Conservation (phyloP, 768 basidiomycete species). For the Leccinum longicurvipes region DNA sequence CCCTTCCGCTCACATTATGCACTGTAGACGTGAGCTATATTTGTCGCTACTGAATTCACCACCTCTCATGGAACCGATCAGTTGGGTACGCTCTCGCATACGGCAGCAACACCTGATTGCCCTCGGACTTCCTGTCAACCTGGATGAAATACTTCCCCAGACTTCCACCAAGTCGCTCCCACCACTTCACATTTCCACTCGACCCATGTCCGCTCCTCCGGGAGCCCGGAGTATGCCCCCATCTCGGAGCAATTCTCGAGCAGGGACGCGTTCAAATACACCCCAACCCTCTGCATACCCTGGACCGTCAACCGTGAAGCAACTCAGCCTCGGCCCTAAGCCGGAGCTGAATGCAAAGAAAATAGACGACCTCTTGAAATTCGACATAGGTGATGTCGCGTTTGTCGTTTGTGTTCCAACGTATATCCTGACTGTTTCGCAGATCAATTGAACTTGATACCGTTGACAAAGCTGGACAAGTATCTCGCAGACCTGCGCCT, state of each 20-base stretch:
- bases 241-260: slow-evolving; percentile 46
- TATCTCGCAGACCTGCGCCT: slow-evolving; percentile 63
- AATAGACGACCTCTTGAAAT: slow-evolving; percentile 61
- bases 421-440: slow-evolving; percentile 7
- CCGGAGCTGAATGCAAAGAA: slow-evolving; percentile 69
- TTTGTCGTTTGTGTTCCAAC: not conserved
- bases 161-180: slow-evolving; percentile 67
- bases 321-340: slow-evolving; percentile 65
- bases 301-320: slow-evolving; percentile 29
- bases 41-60: slow-evolving; percentile 66
- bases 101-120: slow-evolving; percentile 87
- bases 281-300: slow-evolving; percentile 41
- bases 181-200: slow-evolving; percentile 75
- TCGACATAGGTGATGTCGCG: slow-evolving; percentile 56
- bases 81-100: slow-evolving; percentile 91
- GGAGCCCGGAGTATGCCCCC: slow-evolving; percentile 38
- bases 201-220: slow-evolving; percentile 80
- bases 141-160: slow-evolving; percentile 85
- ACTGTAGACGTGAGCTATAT: slow-evolving; percentile 72
- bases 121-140: slow-evolving; percentile 90
- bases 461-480: slow-evolving; percentile 62
- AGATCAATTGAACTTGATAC: slow-evolving; percentile 74
- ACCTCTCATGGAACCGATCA: slow-evolving; percentile 78
- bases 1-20: slow-evolving; percentile 22
- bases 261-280: slow-evolving; percentile 45